Percentiles rank a stretch among this genome's conserved stretches.
These are phyloP conservation scores for Beta lomatogona DNA, from an alignment of 179 eudicot species.

Conservation along the genomic window DNA sequence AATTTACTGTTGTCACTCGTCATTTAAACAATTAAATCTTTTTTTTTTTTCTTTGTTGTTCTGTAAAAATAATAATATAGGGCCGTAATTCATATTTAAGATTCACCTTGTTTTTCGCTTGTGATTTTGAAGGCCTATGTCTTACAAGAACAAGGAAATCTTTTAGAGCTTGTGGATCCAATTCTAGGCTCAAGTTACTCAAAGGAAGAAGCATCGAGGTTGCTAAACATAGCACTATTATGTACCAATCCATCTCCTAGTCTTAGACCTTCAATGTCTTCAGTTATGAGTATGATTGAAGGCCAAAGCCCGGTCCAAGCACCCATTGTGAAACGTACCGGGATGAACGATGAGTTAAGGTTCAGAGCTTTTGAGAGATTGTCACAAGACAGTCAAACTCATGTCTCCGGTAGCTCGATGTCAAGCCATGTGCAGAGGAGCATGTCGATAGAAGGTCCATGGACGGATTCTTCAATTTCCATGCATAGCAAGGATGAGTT, in stretches of 20 bases:
- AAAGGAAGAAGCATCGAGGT: conserved; percentile 51
- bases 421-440: conserved; percentile 40
- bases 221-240: conserved; percentile 56
- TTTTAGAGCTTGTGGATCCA: conserved; percentile 69
- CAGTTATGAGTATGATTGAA: conserved; percentile 63
- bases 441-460: conserved; percentile 53
- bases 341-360: conserved; percentile 37
- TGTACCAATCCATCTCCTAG: conserved; percentile 83
- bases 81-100: neutral
- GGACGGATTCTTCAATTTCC: conserved; percentile 46
- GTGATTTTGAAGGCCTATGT: conserved; percentile 46
- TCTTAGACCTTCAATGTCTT: conserved; percentile 78
- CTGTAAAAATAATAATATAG: too few relatives aligned
- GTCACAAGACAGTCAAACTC: conserved; percentile 48
- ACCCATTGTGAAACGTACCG: conserved; percentile 45
- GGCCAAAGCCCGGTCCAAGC: conserved; percentile 63
- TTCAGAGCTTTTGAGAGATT: conserved; percentile 52
- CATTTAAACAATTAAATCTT: neutral
- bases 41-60: too few relatives aligned
- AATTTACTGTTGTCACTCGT: neutral
- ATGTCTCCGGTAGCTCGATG: conserved; percentile 34
- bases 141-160: conserved; percentile 74
- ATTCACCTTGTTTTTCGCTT: neutral
- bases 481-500: conserved; percentile 30
- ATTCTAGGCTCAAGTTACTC: conserved; percentile 52